Evolutionary conservation across 495 filamentous ascomycete genomes (phyloP), one percentile per base, ranked within the genome.

Genomic region (Penicillium atrosanguineum): DNA sequence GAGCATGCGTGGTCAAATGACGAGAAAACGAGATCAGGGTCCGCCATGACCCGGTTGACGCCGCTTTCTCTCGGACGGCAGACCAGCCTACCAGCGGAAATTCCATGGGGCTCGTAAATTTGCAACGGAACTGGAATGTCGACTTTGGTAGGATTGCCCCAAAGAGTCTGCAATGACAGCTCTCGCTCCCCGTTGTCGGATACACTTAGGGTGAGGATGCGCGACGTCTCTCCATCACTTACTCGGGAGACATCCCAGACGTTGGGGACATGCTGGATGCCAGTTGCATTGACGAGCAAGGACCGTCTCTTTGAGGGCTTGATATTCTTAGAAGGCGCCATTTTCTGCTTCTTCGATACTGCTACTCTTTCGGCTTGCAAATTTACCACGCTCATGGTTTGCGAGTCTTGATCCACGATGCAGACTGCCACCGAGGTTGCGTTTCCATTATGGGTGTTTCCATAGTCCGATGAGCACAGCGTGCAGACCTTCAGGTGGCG

Each of bases 241-340:
- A 94, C 66, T 61, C 83, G 88, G 60, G 86, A 88, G 23, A 87
- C 87, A 70, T 94, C 90, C 34, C 85, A 78, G 5, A 93, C 79
- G 52, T 82, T 83, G 20, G 74, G 61, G 15, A 64, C 61, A 58
- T 74, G 68, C 38, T 74, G 73, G 23, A 77, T 67, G 12, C 68
- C 65, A 16, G 67, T 67, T 39, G 73, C 69, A 26, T 76, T 73
- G 18, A 78, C 69, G 6, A 77, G 55, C 11, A 76, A 47, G 12
- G 72, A 57, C 11, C 68, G 67, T 19, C 66, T 65, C 19, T 66
- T 61, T 11, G 59, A 34, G 6, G 25, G 15, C 41, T 69, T 74
- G 1, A 55, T 23, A 52, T 69, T 71, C 37, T 68, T 69, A 7
- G 61, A 41, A 57, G 59, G n/a, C 1, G 31, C 52, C 31, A 57